phyloP scores from a whole-genome alignment of 75 land plant species.

The Picea glauca region DNA sequence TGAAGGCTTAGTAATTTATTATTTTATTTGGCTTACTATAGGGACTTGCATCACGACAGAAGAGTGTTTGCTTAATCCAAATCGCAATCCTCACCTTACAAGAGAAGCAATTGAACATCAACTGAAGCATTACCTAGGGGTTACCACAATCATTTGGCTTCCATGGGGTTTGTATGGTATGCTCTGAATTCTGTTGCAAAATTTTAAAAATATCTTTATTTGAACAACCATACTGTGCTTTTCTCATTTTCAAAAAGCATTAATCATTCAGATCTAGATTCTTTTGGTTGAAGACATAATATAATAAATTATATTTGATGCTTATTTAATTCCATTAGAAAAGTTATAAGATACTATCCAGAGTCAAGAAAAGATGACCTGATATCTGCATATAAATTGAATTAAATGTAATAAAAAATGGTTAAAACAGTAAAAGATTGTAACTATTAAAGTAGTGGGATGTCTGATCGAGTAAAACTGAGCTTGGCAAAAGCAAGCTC shows the following conservation, averaged over 20 bases:
- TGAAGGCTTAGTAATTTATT: conserved; percentile 1
- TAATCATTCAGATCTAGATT: background rate
- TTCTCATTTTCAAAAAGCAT: background rate
- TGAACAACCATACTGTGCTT: background rate
- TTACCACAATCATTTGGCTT: conserved; percentile 86
- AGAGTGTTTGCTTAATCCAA: conserved; percentile 87
- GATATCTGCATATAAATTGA: background rate
- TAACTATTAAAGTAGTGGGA: background rate
- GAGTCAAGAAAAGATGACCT: background rate
- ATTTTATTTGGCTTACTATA: conserved; percentile 23
- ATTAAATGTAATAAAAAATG: background rate
- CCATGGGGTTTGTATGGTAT: conserved; percentile 82
- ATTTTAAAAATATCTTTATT: background rate
- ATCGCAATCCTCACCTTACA: conserved; percentile 73
- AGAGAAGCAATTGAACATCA: conserved; percentile 77
- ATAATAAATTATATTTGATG: background rate
- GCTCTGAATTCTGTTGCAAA: background rate
- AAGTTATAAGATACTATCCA: background rate
- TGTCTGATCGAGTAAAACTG: background rate
- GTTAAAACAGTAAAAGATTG: background rate
- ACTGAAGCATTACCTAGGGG: conserved; percentile 78
- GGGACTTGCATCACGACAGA: conserved; percentile 98
- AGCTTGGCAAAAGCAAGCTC: background rate
- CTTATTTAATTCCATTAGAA: background rate
- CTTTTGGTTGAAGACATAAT: background rate